Percentiles rank a stretch among this genome's conserved stretches.
These are phyloP conservation scores for Lepidium sativum DNA, from an alignment of 345 rosid species.

Conservation along the genomic window DNA sequence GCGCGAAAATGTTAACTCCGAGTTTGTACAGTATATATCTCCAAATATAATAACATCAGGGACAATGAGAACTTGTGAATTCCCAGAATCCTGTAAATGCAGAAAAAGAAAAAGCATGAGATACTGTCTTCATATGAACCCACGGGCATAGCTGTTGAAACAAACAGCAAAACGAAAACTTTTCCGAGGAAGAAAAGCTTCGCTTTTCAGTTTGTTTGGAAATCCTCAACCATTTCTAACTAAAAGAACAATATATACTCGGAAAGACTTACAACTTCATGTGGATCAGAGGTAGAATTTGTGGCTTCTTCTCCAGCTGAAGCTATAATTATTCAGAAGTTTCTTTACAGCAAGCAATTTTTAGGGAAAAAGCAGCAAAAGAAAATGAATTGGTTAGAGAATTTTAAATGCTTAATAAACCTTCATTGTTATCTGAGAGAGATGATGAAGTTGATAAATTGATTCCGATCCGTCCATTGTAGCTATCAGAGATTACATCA, in stretches of 20 bases:
- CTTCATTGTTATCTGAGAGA: conserved; percentile 7
- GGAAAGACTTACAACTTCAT: conserved; percentile 19
- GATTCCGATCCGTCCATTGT: conserved; percentile 6
- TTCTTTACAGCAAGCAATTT: background rate
- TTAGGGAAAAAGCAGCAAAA: conserved; percentile 3
- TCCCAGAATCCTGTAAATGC: conserved; percentile 39
- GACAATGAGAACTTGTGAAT: conserved; percentile 31
- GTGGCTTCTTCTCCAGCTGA: conserved; percentile 23
- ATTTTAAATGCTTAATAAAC: background rate
- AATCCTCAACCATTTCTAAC: background rate
- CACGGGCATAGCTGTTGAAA: background rate
- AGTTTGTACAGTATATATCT: conserved; percentile 35
- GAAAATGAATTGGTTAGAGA: background rate
- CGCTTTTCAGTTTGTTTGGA: background rate
- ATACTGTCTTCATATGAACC: background rate
- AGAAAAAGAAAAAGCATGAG: background rate
- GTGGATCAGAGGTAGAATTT: background rate
- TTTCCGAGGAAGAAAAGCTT: background rate
- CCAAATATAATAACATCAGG: conserved; percentile 45
- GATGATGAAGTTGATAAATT: conserved; percentile 6
- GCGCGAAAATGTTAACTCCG: conserved; percentile 41
- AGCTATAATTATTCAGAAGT: background rate
- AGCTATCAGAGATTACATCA: conserved; percentile 14
- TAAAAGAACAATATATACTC: background rate
- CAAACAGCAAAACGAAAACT: background rate